Conservation (phyloP, 2,329 filamentous ascomycete genomes). For the Colletotrichum filicis region DNA sequence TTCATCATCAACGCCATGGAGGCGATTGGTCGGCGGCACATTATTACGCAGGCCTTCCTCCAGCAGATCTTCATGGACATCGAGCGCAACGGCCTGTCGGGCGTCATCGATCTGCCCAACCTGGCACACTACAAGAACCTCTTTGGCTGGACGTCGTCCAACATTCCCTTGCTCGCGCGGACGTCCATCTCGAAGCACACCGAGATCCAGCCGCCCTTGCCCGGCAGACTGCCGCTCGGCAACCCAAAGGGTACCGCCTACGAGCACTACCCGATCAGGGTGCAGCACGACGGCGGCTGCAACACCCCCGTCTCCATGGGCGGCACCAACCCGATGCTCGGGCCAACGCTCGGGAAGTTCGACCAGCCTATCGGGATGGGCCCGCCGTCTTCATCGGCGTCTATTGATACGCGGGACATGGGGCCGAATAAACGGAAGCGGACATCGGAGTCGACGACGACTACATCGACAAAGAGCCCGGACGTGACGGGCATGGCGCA, state of each 20-base stretch:
- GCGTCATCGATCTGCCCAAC: conserved; percentile 48
- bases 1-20: conserved; percentile 85
- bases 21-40: conserved; percentile 77
- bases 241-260: conserved; percentile 31
- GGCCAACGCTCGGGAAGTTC: neutral
- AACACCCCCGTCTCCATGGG: neutral
- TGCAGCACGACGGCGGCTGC: neutral
- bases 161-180: conserved; percentile 61
- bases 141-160: conserved; percentile 45
- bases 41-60: conserved; percentile 85
- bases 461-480: neutral
- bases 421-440: conserved; percentile 38
- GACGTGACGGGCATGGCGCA: neutral
- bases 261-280: neutral
- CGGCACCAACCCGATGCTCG: neutral
- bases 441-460: conserved; percentile 19
- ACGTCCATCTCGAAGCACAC: conserved; percentile 55
- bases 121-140: conserved; percentile 46
- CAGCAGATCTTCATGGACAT: conserved; percentile 87
- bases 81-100: conserved; percentile 59
- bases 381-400: neutral
- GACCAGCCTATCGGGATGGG: neutral
- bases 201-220: conserved; percentile 52
- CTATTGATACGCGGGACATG: neutral
- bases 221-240: conserved; percentile 55